Evolutionary conservation across 805 yeast genomes (phyloP).

Genomic region (Candida broadrunensis): DNA sequence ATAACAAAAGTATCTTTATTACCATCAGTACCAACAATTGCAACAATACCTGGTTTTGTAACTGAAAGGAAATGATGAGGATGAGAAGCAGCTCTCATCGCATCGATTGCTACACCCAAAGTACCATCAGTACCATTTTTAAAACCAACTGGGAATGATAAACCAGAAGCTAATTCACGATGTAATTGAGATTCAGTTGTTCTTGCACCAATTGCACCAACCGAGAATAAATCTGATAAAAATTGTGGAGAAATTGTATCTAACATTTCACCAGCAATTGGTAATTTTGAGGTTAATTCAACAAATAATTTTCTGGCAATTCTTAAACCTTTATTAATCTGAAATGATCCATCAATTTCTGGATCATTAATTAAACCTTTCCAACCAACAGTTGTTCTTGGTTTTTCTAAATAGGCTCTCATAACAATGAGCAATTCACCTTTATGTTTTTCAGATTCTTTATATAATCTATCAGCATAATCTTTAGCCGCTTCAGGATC

Average conservation of each 20-base stretch:
- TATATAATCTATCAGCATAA: constrained; percentile 67
- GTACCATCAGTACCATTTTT: constrained; percentile 98
- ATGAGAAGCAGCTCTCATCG: constrained; percentile 85
- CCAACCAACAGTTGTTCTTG: constrained; percentile 99
- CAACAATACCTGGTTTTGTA: constrained; percentile 94
- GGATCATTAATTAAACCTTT: constrained; percentile 98
- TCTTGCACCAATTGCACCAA: constrained; percentile 99
- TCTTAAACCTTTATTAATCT: constrained; percentile 91
- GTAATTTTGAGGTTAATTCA: constrained; percentile 76
- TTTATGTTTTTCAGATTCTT: constrained; percentile 57
- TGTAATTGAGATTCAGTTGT: constrained; percentile 98
- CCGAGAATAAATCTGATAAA: constrained; percentile 85
- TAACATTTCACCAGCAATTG: constrained; percentile 96
- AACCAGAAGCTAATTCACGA: constrained; percentile 94
- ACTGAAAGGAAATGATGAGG: constrained; percentile 94
- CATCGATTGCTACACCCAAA: constrained; percentile 91
- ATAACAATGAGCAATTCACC: constrained; percentile 82
- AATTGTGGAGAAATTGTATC: constrained; percentile 98
- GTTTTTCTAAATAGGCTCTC: constrained; percentile 98
- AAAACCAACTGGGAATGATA: constrained; percentile 97
- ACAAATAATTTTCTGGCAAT: constrained; percentile 85
- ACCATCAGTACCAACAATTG: constrained; percentile 94
- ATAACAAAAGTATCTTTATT: constrained; percentile 87
- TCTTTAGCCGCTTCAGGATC: constrained; percentile 92
- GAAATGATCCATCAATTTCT: constrained; percentile 87